Base-by-base conservation (phyloP, 2,329 filamentous ascomycete genomes). In the Ophiosphaerella narmari region DNA sequence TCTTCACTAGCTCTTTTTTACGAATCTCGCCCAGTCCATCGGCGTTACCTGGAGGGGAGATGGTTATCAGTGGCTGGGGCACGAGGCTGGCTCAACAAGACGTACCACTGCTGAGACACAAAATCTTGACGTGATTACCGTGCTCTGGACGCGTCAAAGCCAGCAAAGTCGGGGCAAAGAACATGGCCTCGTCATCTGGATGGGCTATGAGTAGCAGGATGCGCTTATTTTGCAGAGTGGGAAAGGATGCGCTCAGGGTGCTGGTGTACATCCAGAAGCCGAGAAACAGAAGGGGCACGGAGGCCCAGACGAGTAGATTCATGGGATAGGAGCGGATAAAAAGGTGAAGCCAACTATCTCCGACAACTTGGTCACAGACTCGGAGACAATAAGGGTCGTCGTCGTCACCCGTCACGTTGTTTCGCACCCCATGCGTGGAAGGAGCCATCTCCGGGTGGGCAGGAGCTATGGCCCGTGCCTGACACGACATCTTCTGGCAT, bases 151-250 rank as follows among this genome's bases (percentile, higher is more conserved):
- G 80, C 14, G 91, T 93, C 50, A 99, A 82, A n/a, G 89, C 86
- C 63, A 95, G 81, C 12, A 97, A 80, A 0, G 91, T 89, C 0
- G 94, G 94, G 56, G 91, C 86, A 76, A 99, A 99, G 81, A 99
- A 99, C 94, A 99, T 99, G 73, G 93, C 94, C 78, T 99, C 94
- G 68, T 99, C 94, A 75, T 99, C 94, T 0, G 94, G 94, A 76
- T 99, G 94, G 18, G 94, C 94, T 67, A 99, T 97, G 47, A 99
- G 80, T 46, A 99, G 83, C 71, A 90, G 89, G 68, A 99, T 91
- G 67, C 90, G 86, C 81, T 96, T 95, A 77, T 90, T 88, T 62
- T 80, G 80, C 56, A 97, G 78, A 38, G 78, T 82, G 4, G 90
- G 89, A 62, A 90, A 83, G 29, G 80, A 72, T 18, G 55, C 56